Evolutionary conservation across 306 rosid genomes (phyloP).

Genomic region (Herpetospermum pedunculosum): DNA sequence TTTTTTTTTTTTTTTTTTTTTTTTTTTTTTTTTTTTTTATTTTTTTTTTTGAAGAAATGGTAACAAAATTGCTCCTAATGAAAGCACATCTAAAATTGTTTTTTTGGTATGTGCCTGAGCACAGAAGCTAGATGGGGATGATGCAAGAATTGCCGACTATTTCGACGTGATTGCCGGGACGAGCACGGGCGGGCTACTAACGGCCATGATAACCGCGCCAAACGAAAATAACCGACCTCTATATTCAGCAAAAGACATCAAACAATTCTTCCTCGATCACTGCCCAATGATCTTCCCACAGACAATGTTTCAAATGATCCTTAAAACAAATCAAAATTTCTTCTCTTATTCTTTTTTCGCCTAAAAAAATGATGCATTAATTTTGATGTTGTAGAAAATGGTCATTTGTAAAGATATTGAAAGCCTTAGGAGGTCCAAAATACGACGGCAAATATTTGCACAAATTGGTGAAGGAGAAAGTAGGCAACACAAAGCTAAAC

Average conservation of each 20-base stretch:
- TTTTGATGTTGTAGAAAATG: not conserved
- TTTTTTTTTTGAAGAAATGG: no score
- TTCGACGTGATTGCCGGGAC: not conserved
- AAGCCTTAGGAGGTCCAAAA: slow-evolving; percentile 28
- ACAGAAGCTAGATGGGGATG: slow-evolving; percentile 53
- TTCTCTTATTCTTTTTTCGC: not conserved
- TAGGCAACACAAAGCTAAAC: slow-evolving; percentile 20
- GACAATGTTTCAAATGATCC: slow-evolving; percentile 2
- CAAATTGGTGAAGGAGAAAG: slow-evolving; percentile 11
- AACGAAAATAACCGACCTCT: slow-evolving; percentile 34
- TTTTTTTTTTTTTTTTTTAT: no score
- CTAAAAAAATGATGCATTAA: not conserved
- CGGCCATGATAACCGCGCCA: slow-evolving; percentile 52
- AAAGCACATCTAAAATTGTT: no score
- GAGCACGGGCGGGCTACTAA: slow-evolving; percentile 26
- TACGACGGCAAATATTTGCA: slow-evolving; percentile 40
- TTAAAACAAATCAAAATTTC: no score
- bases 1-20: no score
- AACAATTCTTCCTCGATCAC: slow-evolving; percentile 35
- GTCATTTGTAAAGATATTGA: not conserved
- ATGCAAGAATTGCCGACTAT: slow-evolving; percentile 23
- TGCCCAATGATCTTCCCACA: slow-evolving; percentile 49
- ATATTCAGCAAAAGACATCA: slow-evolving; percentile 44
- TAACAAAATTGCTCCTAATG: no score
- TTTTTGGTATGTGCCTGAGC: no score